Evolutionary conservation across 345 rosid species (phyloP).

Genomic region (Eucalyptus viminalis): DNA sequence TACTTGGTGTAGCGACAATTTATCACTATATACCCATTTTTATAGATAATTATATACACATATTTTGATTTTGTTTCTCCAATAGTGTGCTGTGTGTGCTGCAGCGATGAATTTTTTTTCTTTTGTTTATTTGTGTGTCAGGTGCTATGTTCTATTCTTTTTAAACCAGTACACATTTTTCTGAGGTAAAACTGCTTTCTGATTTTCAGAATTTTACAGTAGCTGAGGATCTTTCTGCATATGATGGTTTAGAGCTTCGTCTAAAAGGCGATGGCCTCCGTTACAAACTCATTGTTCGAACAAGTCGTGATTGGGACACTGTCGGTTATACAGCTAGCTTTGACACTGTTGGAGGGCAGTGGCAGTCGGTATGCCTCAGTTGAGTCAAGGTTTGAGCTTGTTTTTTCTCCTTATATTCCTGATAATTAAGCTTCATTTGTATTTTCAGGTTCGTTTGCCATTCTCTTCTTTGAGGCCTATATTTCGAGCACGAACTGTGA

Average conservation of each 20-base stretch:
- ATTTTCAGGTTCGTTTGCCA: constrained; percentile 49
- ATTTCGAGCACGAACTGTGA: constrained; percentile 63
- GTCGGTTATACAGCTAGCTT: constrained; percentile 77
- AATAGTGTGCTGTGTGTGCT: not conserved
- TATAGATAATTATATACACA: not conserved
- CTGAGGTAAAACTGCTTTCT: not conserved
- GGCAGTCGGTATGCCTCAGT: constrained; percentile 72
- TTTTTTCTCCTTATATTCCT: not conserved
- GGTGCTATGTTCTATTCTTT: not conserved
- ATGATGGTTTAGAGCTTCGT: constrained; percentile 77
- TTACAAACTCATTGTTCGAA: constrained; percentile 73
- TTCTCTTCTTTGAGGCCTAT: constrained; percentile 83
- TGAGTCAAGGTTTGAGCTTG: not conserved
- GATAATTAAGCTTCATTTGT: not conserved
- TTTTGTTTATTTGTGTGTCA: not conserved
- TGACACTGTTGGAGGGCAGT: constrained; percentile 65
- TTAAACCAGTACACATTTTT: not conserved
- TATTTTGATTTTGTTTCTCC: not conserved
- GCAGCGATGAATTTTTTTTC: not conserved
- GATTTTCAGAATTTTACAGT: constrained; percentile 56
- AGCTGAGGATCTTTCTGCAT: constrained; percentile 78
- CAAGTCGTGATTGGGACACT: constrained; percentile 83
- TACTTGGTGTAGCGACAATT: not conserved
- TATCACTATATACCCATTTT: not conserved
- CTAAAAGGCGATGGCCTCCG: constrained; percentile 81